Base-by-base conservation (phyloP, 2,329 filamentous ascomycete genomes). In the Thyridium curvatum region DNA sequence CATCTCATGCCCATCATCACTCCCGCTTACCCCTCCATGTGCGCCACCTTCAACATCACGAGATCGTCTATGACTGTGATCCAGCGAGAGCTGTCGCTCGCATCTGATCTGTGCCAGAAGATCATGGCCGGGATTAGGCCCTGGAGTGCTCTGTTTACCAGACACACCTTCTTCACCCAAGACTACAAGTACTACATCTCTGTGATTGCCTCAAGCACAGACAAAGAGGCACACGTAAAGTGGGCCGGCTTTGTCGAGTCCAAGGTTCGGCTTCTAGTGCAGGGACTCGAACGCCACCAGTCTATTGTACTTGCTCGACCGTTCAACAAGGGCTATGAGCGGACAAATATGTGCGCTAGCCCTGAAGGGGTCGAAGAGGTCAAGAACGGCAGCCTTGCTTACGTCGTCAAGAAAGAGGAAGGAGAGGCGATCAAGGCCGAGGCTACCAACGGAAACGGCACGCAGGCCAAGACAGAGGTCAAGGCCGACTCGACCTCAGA, bases 1-100 rank as follows among this genome's bases (percentile, higher is more conserved):
- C 91, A 97, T 61, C 69, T 96, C 38, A 98, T 98, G 93, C 93
- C 93, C 18, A 87, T 98, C 61, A 97, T 98, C 54, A 98, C 93
- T 2, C 93, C 93, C 2, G 90, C 93, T 1, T 97, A 96, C 58
- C 93, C 93, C 3, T 94, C 89, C 36, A 97, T 96, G 90, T 97
- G 93, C 60, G 84, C 93, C 2, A 97, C 93, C 0, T 93, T 94
- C 68, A 97, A 95, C 54, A 83, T 98, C 44, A 90, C 86, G 3
- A 71, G 78, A 47, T 97, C 91, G 1, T 94, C 89, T 2, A 87
- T 89, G 68, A 69, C 77, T 7, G 79, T 96, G 36, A 89, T 98
- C 54, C 77, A 88, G 48, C 75, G 82, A 34, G 93, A 98, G 57
- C 76, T 97, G 15, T 73, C 82, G 46, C 79, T 86, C 30, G 93